Conservation (phyloP, 352 stramenopile genomes). For the Phytophthora lateralis region DNA sequence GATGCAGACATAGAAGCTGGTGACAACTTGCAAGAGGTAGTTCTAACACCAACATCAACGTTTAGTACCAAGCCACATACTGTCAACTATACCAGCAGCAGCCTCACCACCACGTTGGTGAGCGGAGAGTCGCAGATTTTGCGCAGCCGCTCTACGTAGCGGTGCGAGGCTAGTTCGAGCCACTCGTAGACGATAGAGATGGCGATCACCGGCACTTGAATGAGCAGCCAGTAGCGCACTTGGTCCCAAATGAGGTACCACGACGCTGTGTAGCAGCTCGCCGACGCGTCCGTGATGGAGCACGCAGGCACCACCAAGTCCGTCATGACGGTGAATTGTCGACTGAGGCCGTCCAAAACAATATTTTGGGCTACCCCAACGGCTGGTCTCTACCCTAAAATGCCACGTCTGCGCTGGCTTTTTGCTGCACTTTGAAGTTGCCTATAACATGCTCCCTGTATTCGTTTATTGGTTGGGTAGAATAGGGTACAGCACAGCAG, state of each 20-base stretch:
- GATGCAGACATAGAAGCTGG: conserved; percentile 80
- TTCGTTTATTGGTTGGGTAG: conserved; percentile 40
- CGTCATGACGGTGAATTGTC: conserved; percentile 21
- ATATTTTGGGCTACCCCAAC: neutral
- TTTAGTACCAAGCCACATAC: neutral
- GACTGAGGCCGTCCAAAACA: conserved; percentile 8
- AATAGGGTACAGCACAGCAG: conserved; percentile 68
- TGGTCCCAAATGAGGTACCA: conserved; percentile 87
- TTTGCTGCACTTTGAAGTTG: conserved; percentile 22
- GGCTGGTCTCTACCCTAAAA: conserved; percentile 22
- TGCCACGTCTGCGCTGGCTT: conserved; percentile 19
- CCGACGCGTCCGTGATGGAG: conserved; percentile 56
- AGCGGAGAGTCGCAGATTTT: conserved; percentile 72
- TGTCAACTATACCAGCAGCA: neutral
- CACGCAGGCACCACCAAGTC: conserved; percentile 42
- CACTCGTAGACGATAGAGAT: conserved; percentile 83
- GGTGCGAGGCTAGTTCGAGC: conserved; percentile 71
- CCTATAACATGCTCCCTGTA: conserved; percentile 1
- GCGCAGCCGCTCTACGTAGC: conserved; percentile 71
- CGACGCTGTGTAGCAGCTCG: conserved; percentile 77
- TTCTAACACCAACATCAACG: conserved; percentile 45
- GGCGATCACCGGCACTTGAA: conserved; percentile 71
- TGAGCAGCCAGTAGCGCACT: conserved; percentile 77
- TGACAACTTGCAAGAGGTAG: conserved; percentile 78
- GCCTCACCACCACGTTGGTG: conserved; percentile 63